Conservation (phyloP, 108 stramenopile species). For the Fragilaria crotonensis region DNA sequence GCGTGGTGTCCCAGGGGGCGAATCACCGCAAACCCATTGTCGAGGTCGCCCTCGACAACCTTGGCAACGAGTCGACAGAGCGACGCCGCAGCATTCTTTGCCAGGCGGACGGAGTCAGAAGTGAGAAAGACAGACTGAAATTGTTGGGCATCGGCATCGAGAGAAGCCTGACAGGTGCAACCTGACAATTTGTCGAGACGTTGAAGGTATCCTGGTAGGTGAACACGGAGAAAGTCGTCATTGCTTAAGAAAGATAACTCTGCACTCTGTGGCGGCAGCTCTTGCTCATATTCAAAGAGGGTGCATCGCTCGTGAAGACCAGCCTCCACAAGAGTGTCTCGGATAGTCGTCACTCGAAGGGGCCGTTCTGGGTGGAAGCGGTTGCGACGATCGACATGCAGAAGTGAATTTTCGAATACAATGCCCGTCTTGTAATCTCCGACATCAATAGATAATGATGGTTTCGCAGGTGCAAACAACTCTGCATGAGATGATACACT, state of each 20-base stretch:
- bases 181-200: slow-evolving; percentile 22
- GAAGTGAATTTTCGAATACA: slow-evolving; percentile 24
- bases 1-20: slow-evolving; percentile 93
- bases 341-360: slow-evolving; percentile 16
- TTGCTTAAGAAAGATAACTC: slow-evolving; percentile 16
- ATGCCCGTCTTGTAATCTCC: slow-evolving; percentile 25
- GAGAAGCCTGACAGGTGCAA: slow-evolving; percentile 26
- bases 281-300: background rate
- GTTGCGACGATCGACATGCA: slow-evolving; percentile 36
- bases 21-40: slow-evolving; percentile 59
- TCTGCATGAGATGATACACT: too few relatives aligned
- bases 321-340: slow-evolving; percentile 3
- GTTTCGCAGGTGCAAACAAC: too few relatives aligned
- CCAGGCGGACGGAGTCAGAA: slow-evolving; percentile 25
- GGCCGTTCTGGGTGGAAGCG: slow-evolving; percentile 38
- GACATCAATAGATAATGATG: too few relatives aligned
- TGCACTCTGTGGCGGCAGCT: background rate
- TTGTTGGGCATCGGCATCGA: slow-evolving; percentile 43
- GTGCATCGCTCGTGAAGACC: background rate
- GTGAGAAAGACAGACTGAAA: slow-evolving; percentile 53
- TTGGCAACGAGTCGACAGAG: slow-evolving; percentile 32
- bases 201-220: slow-evolving; percentile 42
- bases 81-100: slow-evolving; percentile 37
- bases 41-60: slow-evolving; percentile 16
- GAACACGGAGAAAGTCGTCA: slow-evolving; percentile 35